A percentile compares a stretch with the other conserved stretches of the same genome.
phyloP scores from a whole-genome alignment of 1,284 basidiomycete species.

The Waitea zeae region DNA sequence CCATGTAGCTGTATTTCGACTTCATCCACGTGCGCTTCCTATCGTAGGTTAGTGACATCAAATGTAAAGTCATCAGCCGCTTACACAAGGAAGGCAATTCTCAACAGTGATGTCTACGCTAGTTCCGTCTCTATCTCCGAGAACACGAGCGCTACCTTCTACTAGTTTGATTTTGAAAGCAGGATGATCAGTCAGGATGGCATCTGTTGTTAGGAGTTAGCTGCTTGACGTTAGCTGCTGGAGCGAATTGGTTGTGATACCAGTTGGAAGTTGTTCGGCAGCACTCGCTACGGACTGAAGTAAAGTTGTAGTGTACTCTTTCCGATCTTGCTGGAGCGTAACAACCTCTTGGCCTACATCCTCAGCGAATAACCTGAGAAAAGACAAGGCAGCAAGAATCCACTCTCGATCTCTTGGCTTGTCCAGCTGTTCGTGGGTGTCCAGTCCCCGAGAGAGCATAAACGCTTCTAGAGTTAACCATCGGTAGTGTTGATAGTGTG shows the following conservation, averaged over 20 bases:
- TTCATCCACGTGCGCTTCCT: too few relatives aligned
- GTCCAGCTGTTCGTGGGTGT: slow-evolving; percentile 35
- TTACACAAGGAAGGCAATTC: slow-evolving; percentile 61
- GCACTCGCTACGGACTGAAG: too few relatives aligned
- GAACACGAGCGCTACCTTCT: not conserved
- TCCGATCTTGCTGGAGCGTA: slow-evolving; percentile 28
- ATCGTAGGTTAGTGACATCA: too few relatives aligned
- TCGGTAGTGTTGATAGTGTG: slow-evolving; percentile 62
- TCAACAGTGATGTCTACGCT: slow-evolving; percentile 35
- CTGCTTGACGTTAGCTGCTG: too few relatives aligned
- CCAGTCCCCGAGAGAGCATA: slow-evolving; percentile 54
- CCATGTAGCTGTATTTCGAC: too few relatives aligned
- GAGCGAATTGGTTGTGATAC: too few relatives aligned
- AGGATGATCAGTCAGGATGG: not conserved
- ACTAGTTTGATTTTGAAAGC: not conserved
- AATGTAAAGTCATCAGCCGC: slow-evolving; percentile 13
- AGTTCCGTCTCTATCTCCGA: slow-evolving; percentile 37
- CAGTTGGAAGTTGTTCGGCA: too few relatives aligned
- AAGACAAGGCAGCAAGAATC: slow-evolving; percentile 53
- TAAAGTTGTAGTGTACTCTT: too few relatives aligned
- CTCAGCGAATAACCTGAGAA: slow-evolving; percentile 47
- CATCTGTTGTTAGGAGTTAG: too few relatives aligned
- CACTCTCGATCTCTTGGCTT: slow-evolving; percentile 53
- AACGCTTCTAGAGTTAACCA: slow-evolving; percentile 67
- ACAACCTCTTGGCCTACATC: slow-evolving; percentile 34